Evolutionary conservation across 2,329 filamentous ascomycete genomes (phyloP).

Genomic region (Diplodia mutila): DNA sequence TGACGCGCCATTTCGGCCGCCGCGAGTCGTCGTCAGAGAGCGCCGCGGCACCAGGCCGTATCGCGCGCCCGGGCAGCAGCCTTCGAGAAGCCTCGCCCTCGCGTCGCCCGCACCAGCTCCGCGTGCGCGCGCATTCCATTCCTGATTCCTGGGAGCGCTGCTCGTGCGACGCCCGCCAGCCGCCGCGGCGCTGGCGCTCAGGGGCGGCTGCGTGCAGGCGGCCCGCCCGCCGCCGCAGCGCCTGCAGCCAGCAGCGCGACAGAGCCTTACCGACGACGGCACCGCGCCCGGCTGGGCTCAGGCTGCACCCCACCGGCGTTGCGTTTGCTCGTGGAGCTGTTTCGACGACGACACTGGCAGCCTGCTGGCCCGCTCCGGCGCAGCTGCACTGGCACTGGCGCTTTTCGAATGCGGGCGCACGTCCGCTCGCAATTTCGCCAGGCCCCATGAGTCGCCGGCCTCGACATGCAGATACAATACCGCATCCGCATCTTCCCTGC

Average conservation of each 20-base stretch:
- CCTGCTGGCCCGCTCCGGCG: slow-evolving; percentile 6
- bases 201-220: background rate
- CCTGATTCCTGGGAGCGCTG: background rate
- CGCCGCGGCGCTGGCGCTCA: background rate
- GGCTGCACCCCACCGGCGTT: background rate
- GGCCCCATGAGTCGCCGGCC: slow-evolving; percentile 16
- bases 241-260: background rate
- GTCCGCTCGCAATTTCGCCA: slow-evolving; percentile 18
- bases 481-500: slow-evolving; percentile 11
- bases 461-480: background rate
- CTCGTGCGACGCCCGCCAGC: background rate
- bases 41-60: background rate
- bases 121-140: slow-evolving; percentile 1
- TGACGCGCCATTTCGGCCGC: slow-evolving; percentile 12
- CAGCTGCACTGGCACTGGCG: slow-evolving; percentile 10
- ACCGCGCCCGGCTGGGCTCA: background rate
- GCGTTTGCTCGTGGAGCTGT: slow-evolving; percentile 9
- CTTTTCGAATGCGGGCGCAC: slow-evolving; percentile 5
- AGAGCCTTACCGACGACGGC: background rate
- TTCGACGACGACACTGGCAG: background rate
- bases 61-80: background rate
- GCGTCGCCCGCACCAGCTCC: background rate
- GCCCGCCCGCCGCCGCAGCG: background rate
- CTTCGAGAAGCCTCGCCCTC: slow-evolving; percentile 22
- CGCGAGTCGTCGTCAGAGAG: slow-evolving; percentile 9